Evolutionary conservation across 345 rosid genomes (phyloP), one percentile per base, ranked within the genome.

Genomic region (Cochlearia excelsa): DNA sequence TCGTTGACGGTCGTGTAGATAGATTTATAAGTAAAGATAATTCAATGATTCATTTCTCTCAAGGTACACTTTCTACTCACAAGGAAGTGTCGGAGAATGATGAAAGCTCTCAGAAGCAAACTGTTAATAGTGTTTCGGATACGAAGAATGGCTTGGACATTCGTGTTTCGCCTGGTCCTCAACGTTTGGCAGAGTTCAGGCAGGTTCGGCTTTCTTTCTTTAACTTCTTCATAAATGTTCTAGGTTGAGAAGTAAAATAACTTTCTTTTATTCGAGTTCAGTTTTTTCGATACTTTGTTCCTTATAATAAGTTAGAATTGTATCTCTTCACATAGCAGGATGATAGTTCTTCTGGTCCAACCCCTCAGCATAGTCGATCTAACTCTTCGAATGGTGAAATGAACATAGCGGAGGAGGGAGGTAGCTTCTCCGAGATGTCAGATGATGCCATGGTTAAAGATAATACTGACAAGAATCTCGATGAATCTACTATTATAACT

Each of bases 71-170:
- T 80, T 62, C 87, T 60, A 80, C 79, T 1, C 87, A 82, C 54
- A 80, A 78, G 71, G 84, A 82, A 78, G 84, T 77, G 68, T 55
- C 72, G 23, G 82, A 82, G 76, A 16, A 16, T 16, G 79, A 80
- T 69, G 81, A 78, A 39, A 33, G 28, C 68, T 72, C 81, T 7
- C 76, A 60, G 28, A 69, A 66, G 46, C 66, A 53, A 26, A 53
- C 74, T 54, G 59, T 49, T 26, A 64, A 54, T 61, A 51, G 41
- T 48, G 51, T 54, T 50, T 51, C 54, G 5, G 73, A 51, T 54
- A 63, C 9, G 41, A 63, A 51, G 35, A 63, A 72, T 67, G 49
- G 5, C 7, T 63, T 56, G 61, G 71, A 62, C 9, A 50, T 30
- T 66, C 16, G 51, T 56, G 29, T 52, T 44, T 61, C 45, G 6